phyloP scores from a whole-genome alignment of 257 asterid species.

The Solanum neorickii region DNA sequence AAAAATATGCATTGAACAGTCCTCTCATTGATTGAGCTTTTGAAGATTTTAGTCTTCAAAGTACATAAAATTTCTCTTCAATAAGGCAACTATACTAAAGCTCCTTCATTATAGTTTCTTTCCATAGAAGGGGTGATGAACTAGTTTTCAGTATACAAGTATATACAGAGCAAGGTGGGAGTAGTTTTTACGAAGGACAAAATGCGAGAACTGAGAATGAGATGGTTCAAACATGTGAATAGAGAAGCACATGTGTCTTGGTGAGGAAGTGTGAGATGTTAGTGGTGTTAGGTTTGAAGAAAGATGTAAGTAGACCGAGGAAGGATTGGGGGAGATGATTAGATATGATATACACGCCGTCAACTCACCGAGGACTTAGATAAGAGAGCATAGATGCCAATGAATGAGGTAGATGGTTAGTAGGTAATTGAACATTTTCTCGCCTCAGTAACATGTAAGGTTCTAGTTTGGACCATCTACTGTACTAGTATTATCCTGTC shows the following conservation, averaged over 20 bases:
- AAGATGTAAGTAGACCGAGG: neutral
- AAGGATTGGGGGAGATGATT: too few species aligned
- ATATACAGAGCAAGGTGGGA: neutral
- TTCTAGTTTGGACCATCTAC: neutral
- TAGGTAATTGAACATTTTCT: neutral
- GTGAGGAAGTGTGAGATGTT: neutral
- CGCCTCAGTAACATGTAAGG: neutral
- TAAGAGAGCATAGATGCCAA: neutral
- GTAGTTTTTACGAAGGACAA: neutral
- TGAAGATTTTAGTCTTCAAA: neutral
- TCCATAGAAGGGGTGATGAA: neutral
- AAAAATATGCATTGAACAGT: neutral
- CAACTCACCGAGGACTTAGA: neutral
- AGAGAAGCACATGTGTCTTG: neutral
- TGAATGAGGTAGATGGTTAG: neutral
- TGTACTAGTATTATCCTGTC: neutral
- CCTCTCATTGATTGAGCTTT: neutral
- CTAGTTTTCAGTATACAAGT: neutral
- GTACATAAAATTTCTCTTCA: neutral
- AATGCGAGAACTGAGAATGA: too few species aligned
- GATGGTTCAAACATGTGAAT: neutral
- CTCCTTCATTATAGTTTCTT: neutral
- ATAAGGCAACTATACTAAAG: neutral
- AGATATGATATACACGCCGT: neutral
- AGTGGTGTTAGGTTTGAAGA: neutral